These are phyloP conservation scores for Fomitiporia mediterranea DNA, from an alignment of 1,284 basidiomycete species.

Conservation along the genomic window DNA sequence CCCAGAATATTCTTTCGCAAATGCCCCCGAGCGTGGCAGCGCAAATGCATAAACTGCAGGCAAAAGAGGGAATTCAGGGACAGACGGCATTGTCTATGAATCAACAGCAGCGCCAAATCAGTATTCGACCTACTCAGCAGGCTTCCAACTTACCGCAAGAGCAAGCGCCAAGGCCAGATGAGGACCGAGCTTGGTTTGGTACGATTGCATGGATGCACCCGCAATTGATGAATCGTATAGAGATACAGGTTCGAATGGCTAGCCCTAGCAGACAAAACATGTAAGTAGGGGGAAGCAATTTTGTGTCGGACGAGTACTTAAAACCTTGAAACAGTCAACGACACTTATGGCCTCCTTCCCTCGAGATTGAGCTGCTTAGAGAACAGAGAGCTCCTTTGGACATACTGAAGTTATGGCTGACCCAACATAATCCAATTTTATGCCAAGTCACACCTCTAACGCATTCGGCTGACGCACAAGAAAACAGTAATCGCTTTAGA, in stretches of 20 bases:
- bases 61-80: conserved; percentile 34
- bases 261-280: conserved; percentile 26
- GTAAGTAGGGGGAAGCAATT: conserved; percentile 25
- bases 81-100: conserved; percentile 1
- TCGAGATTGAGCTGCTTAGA: conserved; percentile 41
- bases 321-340: conserved; percentile 36
- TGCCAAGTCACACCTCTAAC: conserved; percentile 21
- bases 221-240: conserved; percentile 23
- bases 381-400: conserved; percentile 36
- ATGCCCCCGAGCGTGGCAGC: conserved; percentile 29
- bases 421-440: conserved; percentile 28
- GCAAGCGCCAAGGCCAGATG: background rate
- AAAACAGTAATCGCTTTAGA: conserved; percentile 36
- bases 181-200: conserved; percentile 44
- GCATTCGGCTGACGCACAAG: conserved; percentile 34
- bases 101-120: conserved; percentile 15
- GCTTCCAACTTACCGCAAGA: background rate
- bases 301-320: background rate
- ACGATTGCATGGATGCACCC: conserved; percentile 39
- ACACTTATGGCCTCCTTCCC: conserved; percentile 48
- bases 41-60: conserved; percentile 51
- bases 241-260: conserved; percentile 33
- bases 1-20: conserved; percentile 3
- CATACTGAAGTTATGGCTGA: conserved; percentile 50
- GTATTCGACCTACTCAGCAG: conserved; percentile 17